These are phyloP conservation scores for Kwoniella dejecticola DNA, from an alignment of 768 basidiomycete species.

Conservation along the genomic window DNA sequence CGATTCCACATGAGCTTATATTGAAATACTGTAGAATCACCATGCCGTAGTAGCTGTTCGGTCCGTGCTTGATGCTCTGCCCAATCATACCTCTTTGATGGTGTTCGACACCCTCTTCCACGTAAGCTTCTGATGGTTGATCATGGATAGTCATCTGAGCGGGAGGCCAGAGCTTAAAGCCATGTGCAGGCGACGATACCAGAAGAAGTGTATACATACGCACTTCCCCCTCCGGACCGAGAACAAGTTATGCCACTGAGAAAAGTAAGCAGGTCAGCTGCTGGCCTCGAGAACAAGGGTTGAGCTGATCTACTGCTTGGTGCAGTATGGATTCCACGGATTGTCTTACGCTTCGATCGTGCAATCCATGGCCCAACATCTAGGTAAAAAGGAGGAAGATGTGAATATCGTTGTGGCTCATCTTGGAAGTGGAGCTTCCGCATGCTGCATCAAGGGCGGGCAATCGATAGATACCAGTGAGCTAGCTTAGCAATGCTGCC, in stretches of 20 bases:
- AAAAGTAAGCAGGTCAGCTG: slow-evolving; percentile 57
- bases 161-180: background rate
- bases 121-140: slow-evolving; percentile 20
- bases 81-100: slow-evolving; percentile 71
- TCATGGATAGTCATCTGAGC: background rate
- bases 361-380: slow-evolving; percentile 63
- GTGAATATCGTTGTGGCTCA: slow-evolving; percentile 80
- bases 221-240: slow-evolving; percentile 63
- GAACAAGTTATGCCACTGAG: slow-evolving; percentile 69
- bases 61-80: slow-evolving; percentile 65
- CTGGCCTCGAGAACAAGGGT: background rate
- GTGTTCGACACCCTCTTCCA: slow-evolving; percentile 77
- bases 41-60: slow-evolving; percentile 58
- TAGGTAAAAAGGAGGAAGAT: slow-evolving; percentile 62
- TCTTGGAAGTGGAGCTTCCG: slow-evolving; percentile 86
- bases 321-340: slow-evolving; percentile 82
- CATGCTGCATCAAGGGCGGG: slow-evolving; percentile 73
- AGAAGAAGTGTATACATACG: slow-evolving; percentile 73
- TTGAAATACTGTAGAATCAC: slow-evolving; percentile 54
- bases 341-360: slow-evolving; percentile 65
- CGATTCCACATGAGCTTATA: slow-evolving; percentile 33
- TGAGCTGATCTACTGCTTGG: background rate
- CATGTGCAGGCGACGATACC: slow-evolving; percentile 71
- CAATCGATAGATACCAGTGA: slow-evolving; percentile 72
- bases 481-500: slow-evolving; percentile 35